phyloP scores from a whole-genome alignment of 371 early-diverging fungal genomes.

The Mucor piriformis region DNA sequence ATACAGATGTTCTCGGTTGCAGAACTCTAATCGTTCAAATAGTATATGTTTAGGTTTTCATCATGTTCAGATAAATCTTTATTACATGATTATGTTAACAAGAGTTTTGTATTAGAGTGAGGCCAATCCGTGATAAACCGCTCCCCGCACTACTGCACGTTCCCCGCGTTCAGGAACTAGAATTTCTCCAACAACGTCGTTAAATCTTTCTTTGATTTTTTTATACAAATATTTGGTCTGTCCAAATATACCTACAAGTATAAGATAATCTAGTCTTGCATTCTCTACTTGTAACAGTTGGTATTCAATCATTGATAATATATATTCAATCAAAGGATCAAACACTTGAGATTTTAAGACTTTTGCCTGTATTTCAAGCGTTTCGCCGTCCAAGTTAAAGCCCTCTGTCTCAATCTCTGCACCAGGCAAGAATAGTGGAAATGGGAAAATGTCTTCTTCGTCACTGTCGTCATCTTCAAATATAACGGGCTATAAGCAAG shows the following conservation, averaged over 20 bases:
- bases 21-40: no score
- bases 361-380: neutral
- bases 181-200: neutral
- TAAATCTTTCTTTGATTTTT: neutral
- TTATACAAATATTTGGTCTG: neutral
- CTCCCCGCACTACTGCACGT: neutral
- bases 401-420: neutral
- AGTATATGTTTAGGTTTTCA: no score
- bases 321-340: neutral
- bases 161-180: neutral
- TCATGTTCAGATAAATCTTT: no score
- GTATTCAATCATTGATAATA: neutral
- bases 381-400: neutral
- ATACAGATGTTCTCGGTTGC: no score
- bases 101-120: neutral
- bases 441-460: neutral
- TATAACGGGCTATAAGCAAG: neutral
- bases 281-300: neutral
- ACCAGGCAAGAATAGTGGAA: neutral
- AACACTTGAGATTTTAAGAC: neutral
- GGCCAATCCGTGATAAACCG: neutral
- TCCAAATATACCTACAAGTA: neutral
- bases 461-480: neutral
- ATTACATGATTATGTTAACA: no score
- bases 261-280: neutral